Evolutionary conservation across 192 early-diverging fungal species (phyloP).

Genomic region (Helicostylum pulchrum): DNA sequence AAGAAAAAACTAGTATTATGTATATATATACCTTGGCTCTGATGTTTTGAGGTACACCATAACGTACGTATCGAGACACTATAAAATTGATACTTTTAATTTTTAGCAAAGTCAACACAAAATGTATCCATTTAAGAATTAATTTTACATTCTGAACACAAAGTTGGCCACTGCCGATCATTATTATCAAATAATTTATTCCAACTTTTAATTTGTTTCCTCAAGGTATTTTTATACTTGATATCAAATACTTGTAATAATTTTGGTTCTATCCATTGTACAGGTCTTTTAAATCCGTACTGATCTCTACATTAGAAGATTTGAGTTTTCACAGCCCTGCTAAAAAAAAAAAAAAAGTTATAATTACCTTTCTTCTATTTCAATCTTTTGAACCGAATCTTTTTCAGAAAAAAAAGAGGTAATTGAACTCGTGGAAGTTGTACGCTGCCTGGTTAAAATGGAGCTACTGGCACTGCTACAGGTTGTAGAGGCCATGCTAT

Average conservation of each 20-base stretch:
- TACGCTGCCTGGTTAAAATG: neutral
- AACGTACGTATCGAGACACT: conserved; percentile 67
- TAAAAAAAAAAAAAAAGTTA: neutral
- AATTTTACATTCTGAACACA: conserved; percentile 48
- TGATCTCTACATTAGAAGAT: conserved; percentile 42
- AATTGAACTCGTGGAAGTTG: neutral
- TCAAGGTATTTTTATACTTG: conserved; percentile 45
- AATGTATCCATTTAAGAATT: too few species aligned
- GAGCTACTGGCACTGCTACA: neutral
- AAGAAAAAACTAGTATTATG: neutral
- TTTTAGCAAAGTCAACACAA: conserved; percentile 20
- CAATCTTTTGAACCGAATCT: neutral
- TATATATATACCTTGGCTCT: conserved; percentile 39
- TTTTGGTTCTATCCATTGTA: conserved; percentile 47
- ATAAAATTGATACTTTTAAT: conserved; percentile 33
- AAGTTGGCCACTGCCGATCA: conserved; percentile 40
- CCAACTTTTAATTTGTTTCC: conserved; percentile 48
- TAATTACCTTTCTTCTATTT: neutral
- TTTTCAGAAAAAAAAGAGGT: conserved; percentile 1
- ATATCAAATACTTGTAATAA: conserved; percentile 50
- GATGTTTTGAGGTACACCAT: conserved; percentile 67
- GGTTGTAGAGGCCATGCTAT: too few species aligned
- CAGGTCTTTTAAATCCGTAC: conserved; percentile 55
- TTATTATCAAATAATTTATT: conserved; percentile 44
- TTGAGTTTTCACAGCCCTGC: conserved; percentile 5